Conservation (phyloP, 192 early-diverging fungal species). For the Umbelopsis isabellina region DNA sequence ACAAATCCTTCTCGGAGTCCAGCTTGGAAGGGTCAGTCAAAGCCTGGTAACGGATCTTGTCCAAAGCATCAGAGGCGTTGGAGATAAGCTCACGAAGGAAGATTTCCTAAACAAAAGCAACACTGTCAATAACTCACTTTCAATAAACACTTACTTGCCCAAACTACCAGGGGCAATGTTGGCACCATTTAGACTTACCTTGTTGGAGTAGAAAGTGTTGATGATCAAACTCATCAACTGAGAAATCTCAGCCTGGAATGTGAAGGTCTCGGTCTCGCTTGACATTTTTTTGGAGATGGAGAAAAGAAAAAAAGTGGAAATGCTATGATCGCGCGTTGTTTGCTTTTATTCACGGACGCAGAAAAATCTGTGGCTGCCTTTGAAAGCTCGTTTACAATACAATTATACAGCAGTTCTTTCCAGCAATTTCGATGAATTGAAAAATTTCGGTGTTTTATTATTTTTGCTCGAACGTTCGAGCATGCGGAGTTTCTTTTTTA, state of each 20-base stretch:
- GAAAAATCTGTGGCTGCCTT: constrained; percentile 9
- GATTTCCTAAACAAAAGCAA: constrained; percentile 53
- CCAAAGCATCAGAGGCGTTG: constrained; percentile 70
- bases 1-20: constrained; percentile 92
- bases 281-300: constrained; percentile 28
- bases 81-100: constrained; percentile 99
- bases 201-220: constrained; percentile 99
- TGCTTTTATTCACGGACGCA: constrained; percentile 14
- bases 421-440: constrained; percentile 11
- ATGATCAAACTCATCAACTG: constrained; percentile 99
- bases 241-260: constrained; percentile 99
- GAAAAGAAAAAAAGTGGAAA: constrained; percentile 13
- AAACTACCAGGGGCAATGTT: neutral
- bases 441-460: neutral
- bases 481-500: constrained; percentile 7
- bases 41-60: constrained; percentile 99
- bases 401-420: neutral
- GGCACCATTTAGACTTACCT: constrained; percentile 51
- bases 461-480: constrained; percentile 18
- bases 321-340: constrained; percentile 12
- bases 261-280: constrained; percentile 72
- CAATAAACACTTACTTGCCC: neutral
- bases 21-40: constrained; percentile 92
- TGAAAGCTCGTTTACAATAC: constrained; percentile 15
- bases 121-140: neutral